Percentiles rank a stretch among this genome's conserved stretches.
Evolutionary conservation across 2,329 filamentous ascomycete genomes (phyloP).

Genomic region (Neonectria punicea): DNA sequence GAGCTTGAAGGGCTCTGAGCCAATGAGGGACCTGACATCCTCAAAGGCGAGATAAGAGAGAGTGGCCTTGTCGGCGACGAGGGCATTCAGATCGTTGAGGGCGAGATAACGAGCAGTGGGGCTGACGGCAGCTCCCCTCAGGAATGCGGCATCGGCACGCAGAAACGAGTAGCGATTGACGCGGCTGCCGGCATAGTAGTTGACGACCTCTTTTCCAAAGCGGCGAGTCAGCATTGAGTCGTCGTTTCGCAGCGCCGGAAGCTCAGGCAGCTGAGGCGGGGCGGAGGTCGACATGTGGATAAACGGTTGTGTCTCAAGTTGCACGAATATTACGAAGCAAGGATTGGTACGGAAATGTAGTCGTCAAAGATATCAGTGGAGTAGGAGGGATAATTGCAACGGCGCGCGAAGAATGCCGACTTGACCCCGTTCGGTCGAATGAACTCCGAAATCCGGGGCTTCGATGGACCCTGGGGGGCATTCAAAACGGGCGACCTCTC

Average conservation of each 20-base stretch:
- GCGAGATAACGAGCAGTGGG: conserved; percentile 78
- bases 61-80: conserved; percentile 65
- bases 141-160: conserved; percentile 75
- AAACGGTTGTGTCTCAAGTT: background rate
- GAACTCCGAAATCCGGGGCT: conserved; percentile 20
- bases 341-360: background rate
- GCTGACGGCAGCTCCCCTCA: conserved; percentile 73
- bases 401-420: background rate
- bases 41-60: conserved; percentile 76
- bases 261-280: conserved; percentile 53
- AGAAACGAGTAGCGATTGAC: conserved; percentile 85
- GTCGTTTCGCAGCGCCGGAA: conserved; percentile 57
- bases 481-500: conserved; percentile 15
- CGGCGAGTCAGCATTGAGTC: conserved; percentile 77
- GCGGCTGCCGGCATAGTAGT: conserved; percentile 84
- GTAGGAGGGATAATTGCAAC: conserved; percentile 18
- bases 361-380: background rate
- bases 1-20: conserved; percentile 74
- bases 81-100: conserved; percentile 80
- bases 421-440: conserved; percentile 8
- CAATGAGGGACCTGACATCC: conserved; percentile 77
- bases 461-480: conserved; percentile 3
- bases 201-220: conserved; percentile 82
- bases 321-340: background rate
- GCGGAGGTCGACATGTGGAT: conserved; percentile 45